Base-by-base conservation (phyloP, 73 alveolate species). In the Paramecium pentaurelia region DNA sequence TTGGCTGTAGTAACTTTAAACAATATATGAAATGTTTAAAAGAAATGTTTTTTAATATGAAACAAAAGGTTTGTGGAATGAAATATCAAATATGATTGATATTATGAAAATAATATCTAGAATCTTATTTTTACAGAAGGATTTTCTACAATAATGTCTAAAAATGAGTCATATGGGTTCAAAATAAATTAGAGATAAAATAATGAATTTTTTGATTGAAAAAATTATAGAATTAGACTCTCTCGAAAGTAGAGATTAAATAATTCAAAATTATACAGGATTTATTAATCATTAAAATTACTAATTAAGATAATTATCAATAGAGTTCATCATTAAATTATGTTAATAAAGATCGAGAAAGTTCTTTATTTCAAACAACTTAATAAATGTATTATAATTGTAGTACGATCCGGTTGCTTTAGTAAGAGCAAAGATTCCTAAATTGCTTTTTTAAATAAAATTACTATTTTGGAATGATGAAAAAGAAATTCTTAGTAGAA, bases 391-490 rank as follows among this genome's bases (percentile, higher is more conserved):
- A 7, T 42, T 75, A 27, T 38, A 75, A 25, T 42, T 75, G 40
- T 12, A 42, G 12, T 75, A 22, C 20, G 88, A 75, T 42, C 10
- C 58, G 8, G 60, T 75, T 30, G 68, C 88, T 38, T 42, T 38
- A n/a, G 88, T 75, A 10, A 75, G 88, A 34, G 58, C 58, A 4
- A 75, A 75, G 37, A 10, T 75, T 22, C 88, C 88, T 3, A 42
- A 36, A 11, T 42, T 75, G 44, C 8, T 75, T 2, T 36, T 16
- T 10, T 8, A 75, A 10, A 75, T 75, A 10, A 75, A 42, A 11
- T 34, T 75, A 75, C 7, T 75, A 75, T 75, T 75, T 75, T 75
- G 88, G 88, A 75, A 75, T 36, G 88, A 75, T 8, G 88, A 75
- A 38, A 75, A 75, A 40, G 88, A 75, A 75, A 28, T 64, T 7